phyloP scores from a whole-genome alignment of 23 red algal genomes.

The Gracilaria caudata region DNA sequence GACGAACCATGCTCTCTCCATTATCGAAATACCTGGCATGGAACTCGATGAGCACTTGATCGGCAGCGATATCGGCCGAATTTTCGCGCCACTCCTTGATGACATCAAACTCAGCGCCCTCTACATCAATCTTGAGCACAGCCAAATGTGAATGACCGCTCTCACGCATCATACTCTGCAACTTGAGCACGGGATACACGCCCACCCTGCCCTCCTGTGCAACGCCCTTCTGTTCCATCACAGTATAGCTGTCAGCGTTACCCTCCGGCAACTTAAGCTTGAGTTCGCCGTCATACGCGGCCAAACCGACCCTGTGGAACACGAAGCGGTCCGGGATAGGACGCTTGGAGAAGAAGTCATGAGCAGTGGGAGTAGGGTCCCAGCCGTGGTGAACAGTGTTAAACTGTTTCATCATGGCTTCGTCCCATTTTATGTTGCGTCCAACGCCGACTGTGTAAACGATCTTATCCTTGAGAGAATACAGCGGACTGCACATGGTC shows the following conservation, averaged over 20 bases:
- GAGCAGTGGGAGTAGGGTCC: conserved; percentile 69
- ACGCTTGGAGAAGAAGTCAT: conserved; percentile 37
- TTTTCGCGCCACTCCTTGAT: conserved; percentile 22
- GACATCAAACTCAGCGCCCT: conserved; percentile 77
- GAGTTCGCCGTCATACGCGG: conserved; percentile 47
- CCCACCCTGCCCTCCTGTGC: conserved; percentile 48
- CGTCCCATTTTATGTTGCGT: conserved; percentile 75
- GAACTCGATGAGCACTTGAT: conserved; percentile 80
- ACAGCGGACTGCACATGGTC: conserved; percentile 43
- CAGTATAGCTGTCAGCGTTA: conserved; percentile 64
- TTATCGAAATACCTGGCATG: conserved; percentile 63
- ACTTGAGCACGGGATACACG: conserved; percentile 42
- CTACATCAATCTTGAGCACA: conserved; percentile 75
- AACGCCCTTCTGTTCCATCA: conserved; percentile 36
- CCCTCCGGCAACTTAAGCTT: conserved; percentile 64
- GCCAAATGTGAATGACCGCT: conserved; percentile 32
- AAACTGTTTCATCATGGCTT: conserved; percentile 55
- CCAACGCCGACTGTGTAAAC: conserved; percentile 74
- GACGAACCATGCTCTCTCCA: background rate
- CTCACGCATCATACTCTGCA: conserved; percentile 46
- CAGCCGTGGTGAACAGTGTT: conserved; percentile 64
- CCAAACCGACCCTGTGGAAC: conserved; percentile 68
- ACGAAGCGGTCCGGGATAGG: conserved; percentile 34
- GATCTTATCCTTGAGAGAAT: conserved; percentile 38
- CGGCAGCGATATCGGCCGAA: conserved; percentile 18